Conservation (phyloP, 768 basidiomycete species). For the Lactarius vividus region DNA sequence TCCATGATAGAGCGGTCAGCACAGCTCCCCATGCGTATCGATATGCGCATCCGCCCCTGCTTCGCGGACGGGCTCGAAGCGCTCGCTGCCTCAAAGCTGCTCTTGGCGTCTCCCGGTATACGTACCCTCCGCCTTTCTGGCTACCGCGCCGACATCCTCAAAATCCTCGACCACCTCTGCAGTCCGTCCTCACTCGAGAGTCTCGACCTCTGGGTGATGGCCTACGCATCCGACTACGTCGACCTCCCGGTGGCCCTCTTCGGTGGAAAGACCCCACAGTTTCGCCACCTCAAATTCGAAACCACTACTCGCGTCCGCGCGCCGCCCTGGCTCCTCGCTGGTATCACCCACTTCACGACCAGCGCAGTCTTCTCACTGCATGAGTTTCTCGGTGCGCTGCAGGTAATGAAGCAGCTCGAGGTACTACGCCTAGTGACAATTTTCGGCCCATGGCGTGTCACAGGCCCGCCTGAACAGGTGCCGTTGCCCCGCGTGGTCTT, state of each 20-base stretch:
- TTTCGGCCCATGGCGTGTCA: neutral
- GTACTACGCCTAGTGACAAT: constrained; percentile 13
- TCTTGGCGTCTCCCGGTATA: constrained; percentile 12
- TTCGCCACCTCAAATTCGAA: constrained; percentile 7
- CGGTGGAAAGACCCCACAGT: constrained; percentile 4
- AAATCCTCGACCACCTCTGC: constrained; percentile 8
- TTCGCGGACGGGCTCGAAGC: constrained; percentile 6
- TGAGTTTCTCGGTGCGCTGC: constrained; percentile 2
- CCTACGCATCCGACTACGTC: neutral
- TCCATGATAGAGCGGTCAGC: constrained; percentile 22
- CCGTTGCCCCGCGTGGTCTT: neutral
- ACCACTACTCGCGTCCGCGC: constrained; percentile 5
- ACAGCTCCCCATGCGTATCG: constrained; percentile 10
- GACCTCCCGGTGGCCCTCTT: constrained; percentile 10
- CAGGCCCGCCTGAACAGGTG: neutral
- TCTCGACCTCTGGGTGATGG: neutral
- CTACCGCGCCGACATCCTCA: constrained; percentile 5
- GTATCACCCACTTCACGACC: constrained; percentile 14
- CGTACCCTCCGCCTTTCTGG: constrained; percentile 15
- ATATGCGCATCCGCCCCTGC: constrained; percentile 1
- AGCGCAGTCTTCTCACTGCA: constrained; percentile 1
- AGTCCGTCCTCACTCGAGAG: constrained; percentile 13
- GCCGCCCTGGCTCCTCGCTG: constrained; percentile 14
- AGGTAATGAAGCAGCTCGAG: constrained; percentile 12
- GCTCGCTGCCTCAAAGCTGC: constrained; percentile 7